Evolutionary conservation across 768 basidiomycete species (phyloP).

Genomic region (Russula griseocarnosa): DNA sequence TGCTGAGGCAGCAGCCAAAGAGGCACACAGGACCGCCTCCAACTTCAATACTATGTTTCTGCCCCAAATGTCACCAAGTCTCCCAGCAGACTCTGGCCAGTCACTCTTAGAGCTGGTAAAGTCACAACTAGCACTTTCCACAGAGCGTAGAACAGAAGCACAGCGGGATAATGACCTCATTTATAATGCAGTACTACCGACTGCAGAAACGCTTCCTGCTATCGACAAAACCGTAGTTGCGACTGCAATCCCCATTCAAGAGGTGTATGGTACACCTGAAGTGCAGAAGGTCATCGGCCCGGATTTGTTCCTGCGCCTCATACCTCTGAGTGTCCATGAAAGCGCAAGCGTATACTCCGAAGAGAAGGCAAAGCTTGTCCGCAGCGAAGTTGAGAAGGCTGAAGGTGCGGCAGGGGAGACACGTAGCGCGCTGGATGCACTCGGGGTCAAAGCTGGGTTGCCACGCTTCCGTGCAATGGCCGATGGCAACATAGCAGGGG

Average conservation of each 20-base stretch:
- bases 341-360: conserved; percentile 96
- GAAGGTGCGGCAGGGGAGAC: conserved; percentile 81
- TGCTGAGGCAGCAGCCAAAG: conserved; percentile 78
- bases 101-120: conserved; percentile 82
- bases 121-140: conserved; percentile 69
- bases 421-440: conserved; percentile 70
- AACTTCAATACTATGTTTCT: conserved; percentile 70
- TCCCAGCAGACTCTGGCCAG: conserved; percentile 81
- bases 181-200: conserved; percentile 86
- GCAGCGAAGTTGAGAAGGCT: conserved; percentile 82
- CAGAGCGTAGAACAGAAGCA: conserved; percentile 71
- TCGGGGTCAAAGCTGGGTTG: conserved; percentile 72
- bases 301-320: conserved; percentile 81
- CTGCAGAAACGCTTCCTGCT: conserved; percentile 68
- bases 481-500: conserved; percentile 57
- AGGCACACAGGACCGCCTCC: conserved; percentile 65
- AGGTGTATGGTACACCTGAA: conserved; percentile 84
- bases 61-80: conserved; percentile 67
- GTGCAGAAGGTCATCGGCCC: conserved; percentile 93
- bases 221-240: conserved; percentile 85
- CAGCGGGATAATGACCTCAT: conserved; percentile 94
- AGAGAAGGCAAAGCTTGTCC: conserved; percentile 93
- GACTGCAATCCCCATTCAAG: conserved; percentile 86
- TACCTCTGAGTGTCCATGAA: conserved; percentile 93
- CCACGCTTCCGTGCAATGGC: conserved; percentile 66